phyloP scores from a whole-genome alignment of 2,329 filamentous ascomycete genomes.

The Stylonectria norvegica region DNA sequence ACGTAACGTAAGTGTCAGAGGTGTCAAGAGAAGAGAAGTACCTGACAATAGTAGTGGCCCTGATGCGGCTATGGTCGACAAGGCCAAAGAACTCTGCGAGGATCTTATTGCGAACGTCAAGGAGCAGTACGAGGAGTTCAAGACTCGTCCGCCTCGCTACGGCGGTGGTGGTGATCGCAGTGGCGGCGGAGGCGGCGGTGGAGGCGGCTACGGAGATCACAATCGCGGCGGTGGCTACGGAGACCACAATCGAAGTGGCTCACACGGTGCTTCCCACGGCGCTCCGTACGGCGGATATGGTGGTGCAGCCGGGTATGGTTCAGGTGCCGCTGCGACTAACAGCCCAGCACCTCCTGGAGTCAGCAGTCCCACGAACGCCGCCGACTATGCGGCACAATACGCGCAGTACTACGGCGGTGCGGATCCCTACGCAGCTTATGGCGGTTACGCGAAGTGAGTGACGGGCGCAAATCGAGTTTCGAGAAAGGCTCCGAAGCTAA shows the following conservation, averaged over 20 bases:
- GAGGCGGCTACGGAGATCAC: conserved; percentile 31
- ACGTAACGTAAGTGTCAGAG: conserved; percentile 71
- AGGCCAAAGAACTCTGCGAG: conserved; percentile 83
- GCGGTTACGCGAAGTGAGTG: conserved; percentile 74
- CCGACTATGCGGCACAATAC: conserved; percentile 77
- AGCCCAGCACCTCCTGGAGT: conserved; percentile 34
- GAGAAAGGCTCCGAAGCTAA: conserved; percentile 24
- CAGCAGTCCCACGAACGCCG: conserved; percentile 25
- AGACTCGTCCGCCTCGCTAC: conserved; percentile 69
- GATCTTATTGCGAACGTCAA: conserved; percentile 84
- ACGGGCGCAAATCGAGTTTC: background rate
- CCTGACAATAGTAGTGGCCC: conserved; percentile 64
- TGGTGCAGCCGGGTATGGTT: conserved; percentile 23
- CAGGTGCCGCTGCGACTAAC: conserved; percentile 32
- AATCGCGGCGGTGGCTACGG: conserved; percentile 34
- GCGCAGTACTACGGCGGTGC: conserved; percentile 72
- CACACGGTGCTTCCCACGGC: conserved; percentile 29
- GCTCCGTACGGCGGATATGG: conserved; percentile 32
- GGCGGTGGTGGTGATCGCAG: conserved; percentile 51
- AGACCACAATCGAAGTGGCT: conserved; percentile 32
- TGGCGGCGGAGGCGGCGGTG: conserved; percentile 50
- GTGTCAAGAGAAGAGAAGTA: background rate
- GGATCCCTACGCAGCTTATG: conserved; percentile 88
- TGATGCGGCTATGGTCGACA: conserved; percentile 78
- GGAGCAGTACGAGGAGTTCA: conserved; percentile 87